Evolutionary conservation across 1,139 yeast genomes (phyloP).

Genomic region (Hemisphaericaspora xylanilytica): DNA sequence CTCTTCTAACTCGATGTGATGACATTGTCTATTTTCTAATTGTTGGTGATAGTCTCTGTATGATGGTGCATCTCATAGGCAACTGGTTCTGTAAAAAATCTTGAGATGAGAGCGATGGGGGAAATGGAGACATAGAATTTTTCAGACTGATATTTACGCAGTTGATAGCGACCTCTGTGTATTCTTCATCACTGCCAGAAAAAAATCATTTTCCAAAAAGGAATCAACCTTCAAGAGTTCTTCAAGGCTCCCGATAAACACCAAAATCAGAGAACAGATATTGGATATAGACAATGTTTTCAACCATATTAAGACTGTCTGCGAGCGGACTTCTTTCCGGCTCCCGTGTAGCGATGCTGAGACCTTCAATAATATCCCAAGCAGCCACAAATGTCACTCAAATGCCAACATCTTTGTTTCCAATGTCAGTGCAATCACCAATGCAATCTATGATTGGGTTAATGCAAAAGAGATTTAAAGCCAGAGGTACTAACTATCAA

Average conservation of each 20-base stretch:
- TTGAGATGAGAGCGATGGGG: conserved; percentile 2
- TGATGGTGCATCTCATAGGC: too few species aligned
- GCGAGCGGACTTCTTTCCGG: conserved; percentile 7
- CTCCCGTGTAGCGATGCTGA: background rate
- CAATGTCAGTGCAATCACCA: conserved; percentile 15
- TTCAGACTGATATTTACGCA: background rate
- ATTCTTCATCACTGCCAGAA: background rate
- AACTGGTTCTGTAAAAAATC: too few species aligned
- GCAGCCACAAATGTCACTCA: conserved; percentile 7
- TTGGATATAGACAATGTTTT: conserved; percentile 9
- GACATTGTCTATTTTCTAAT: conserved; percentile 20
- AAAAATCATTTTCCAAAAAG: background rate
- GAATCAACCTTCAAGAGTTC: too few species aligned
- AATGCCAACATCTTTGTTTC: conserved; percentile 4
- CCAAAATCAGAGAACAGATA: too few species aligned
- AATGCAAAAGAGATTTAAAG: conserved; percentile 68
- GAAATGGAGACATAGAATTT: background rate
- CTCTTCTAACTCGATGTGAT: conserved; percentile 37
- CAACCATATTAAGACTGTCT: conserved; percentile 11
- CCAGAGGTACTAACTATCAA: conserved; percentile 93
- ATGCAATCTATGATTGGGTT: conserved; percentile 33
- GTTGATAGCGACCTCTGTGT: background rate
- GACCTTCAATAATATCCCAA: conserved; percentile 6
- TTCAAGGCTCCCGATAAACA: background rate
- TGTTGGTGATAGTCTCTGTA: too few species aligned